phyloP scores from a whole-genome alignment of 1,284 basidiomycete genomes.

The Entoloma clypeatum region DNA sequence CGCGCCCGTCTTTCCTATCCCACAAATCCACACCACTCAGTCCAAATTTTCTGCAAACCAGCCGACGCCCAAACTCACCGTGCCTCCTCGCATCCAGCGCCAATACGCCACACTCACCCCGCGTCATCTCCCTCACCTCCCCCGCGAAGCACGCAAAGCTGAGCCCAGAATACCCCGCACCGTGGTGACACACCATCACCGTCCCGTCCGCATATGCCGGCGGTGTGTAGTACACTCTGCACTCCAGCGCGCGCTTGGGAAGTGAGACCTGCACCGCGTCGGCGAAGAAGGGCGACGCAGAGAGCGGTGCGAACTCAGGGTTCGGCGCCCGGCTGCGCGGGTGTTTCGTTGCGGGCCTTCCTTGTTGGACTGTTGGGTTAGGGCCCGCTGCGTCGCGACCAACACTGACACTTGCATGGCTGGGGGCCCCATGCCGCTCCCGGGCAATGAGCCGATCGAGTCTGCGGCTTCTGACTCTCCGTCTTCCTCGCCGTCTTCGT shows the following conservation, averaged over 20 bases:
- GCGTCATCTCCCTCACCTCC: constrained; percentile 59
- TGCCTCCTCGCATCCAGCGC: constrained; percentile 86
- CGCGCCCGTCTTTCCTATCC: constrained; percentile 56
- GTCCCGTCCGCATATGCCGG: constrained; percentile 49
- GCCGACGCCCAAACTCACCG: constrained; percentile 49
- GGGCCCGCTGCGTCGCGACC: constrained; percentile 3
- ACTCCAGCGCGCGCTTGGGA: constrained; percentile 55
- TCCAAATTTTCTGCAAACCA: too few relatives aligned
- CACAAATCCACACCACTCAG: constrained; percentile 1
- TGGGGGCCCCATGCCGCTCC: constrained; percentile 54
- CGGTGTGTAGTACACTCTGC: constrained; percentile 76
- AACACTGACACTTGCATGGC: constrained; percentile 44
- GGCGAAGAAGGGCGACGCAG: constrained; percentile 69
- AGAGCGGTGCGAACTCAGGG: constrained; percentile 66
- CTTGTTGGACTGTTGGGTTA: neutral
- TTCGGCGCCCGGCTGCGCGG: constrained; percentile 41
- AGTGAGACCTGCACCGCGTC: constrained; percentile 75
- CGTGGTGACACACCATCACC: constrained; percentile 90
- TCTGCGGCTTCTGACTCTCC: constrained; percentile 65
- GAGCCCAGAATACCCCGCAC: constrained; percentile 87
- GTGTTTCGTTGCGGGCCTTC: constrained; percentile 29
- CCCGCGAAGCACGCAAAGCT: constrained; percentile 88
- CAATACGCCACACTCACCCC: constrained; percentile 80
- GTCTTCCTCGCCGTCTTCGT: constrained; percentile 51
- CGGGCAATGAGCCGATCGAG: constrained; percentile 56